phyloP scores from a whole-genome alignment of 306 rosid species.

The Benincasa hispida region DNA sequence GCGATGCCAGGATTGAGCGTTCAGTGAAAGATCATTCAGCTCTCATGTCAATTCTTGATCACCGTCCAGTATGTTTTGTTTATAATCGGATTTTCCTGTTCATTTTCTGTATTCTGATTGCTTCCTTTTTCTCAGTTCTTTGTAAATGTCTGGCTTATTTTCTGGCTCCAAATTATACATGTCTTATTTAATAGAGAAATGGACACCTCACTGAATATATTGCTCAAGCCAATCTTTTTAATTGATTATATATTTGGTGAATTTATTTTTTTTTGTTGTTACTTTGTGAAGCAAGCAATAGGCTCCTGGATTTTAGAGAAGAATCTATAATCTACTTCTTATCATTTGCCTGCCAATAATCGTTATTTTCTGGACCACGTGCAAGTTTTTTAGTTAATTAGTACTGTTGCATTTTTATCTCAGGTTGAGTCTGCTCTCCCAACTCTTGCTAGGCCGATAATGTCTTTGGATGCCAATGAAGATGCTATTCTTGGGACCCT shows the following conservation, averaged over 20 bases:
- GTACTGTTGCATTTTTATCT: slow-evolving; percentile 1
- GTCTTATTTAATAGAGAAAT: neutral
- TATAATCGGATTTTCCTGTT: neutral
- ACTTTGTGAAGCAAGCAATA: neutral
- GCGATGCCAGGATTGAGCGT: slow-evolving; percentile 89
- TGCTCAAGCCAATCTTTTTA: neutral
- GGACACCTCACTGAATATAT: neutral
- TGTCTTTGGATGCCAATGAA: slow-evolving; percentile 98
- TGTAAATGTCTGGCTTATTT: neutral
- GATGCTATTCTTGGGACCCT: slow-evolving; percentile 87
- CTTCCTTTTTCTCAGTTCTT: neutral
- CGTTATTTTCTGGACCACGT: neutral
- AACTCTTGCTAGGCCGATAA: slow-evolving; percentile 85
- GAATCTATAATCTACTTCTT: neutral
- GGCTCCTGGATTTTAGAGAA: neutral
- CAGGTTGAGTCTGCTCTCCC: slow-evolving; percentile 99
- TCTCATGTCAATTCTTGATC: slow-evolving; percentile 80
- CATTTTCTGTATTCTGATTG: neutral
- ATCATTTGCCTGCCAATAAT: slow-evolving; percentile 7
- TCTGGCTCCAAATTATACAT: neutral
- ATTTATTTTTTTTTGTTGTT: neutral
- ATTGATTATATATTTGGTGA: neutral
- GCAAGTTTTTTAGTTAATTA: slow-evolving; percentile 7
- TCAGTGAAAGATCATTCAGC: slow-evolving; percentile 74
- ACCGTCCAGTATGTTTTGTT: slow-evolving; percentile 55